These are phyloP conservation scores for Naumovozyma dairenensis DNA, from an alignment of 805 yeast genomes.

Conservation along the genomic window DNA sequence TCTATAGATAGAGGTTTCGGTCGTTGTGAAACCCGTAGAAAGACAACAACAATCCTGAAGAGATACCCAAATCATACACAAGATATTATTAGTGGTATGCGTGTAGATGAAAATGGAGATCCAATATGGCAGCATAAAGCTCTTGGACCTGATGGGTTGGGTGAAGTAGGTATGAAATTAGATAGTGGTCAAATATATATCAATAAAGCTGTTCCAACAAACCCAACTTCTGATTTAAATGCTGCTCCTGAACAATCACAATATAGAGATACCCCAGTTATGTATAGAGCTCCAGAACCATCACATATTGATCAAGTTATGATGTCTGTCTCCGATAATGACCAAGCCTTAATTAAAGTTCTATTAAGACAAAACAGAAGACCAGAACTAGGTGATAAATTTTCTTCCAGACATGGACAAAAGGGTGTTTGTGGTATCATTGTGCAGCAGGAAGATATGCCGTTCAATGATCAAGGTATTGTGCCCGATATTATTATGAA, in stretches of 20 bases:
- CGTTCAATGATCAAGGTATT: constrained; percentile 87
- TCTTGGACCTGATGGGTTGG: constrained; percentile 90
- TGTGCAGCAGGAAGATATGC: constrained; percentile 94
- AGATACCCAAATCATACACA: constrained; percentile 89
- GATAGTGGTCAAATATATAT: constrained; percentile 91
- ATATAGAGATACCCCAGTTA: constrained; percentile 84
- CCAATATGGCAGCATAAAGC: constrained; percentile 83
- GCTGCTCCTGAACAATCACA: constrained; percentile 32
- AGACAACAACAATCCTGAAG: constrained; percentile 81
- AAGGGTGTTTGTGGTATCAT: constrained; percentile 99
- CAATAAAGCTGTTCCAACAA: constrained; percentile 85
- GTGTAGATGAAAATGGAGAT: constrained; percentile 69
- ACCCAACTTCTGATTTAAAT: constrained; percentile 52
- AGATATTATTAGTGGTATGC: constrained; percentile 86
- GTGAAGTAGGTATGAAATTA: constrained; percentile 87
- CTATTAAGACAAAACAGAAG: constrained; percentile 89
- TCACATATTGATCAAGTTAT: constrained; percentile 93
- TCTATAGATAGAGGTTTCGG: constrained; percentile 96
- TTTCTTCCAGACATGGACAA: constrained; percentile 96
- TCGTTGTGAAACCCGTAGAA: constrained; percentile 89
- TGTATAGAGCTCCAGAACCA: constrained; percentile 91
- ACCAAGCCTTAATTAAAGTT: constrained; percentile 88
- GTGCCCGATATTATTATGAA: constrained; percentile 96
- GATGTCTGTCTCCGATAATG: constrained; percentile 93
- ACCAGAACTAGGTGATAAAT: constrained; percentile 96